phyloP scores from a whole-genome alignment of 2,329 filamentous ascomycete genomes.

The Helotiales sp. region DNA sequence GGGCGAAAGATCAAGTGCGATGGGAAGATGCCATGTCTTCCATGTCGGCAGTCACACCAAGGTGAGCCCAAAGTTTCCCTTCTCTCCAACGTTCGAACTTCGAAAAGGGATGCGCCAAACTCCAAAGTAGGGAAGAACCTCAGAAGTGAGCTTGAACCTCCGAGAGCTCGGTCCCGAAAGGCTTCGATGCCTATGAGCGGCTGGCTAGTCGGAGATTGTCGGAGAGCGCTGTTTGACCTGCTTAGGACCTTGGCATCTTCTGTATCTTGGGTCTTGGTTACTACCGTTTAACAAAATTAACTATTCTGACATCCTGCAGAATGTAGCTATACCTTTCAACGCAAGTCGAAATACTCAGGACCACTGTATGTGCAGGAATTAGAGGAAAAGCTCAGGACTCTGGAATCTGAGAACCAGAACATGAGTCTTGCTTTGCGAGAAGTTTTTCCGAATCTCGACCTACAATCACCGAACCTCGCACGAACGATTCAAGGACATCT shows the following conservation, averaged over 20 bases:
- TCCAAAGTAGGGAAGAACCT: too few species aligned
- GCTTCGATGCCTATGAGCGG: neutral
- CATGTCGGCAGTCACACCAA: neutral
- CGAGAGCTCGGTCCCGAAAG: neutral
- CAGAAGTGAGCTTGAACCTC: neutral
- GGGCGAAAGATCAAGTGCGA: slow-evolving; percentile 7
- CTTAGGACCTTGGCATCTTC: too few species aligned
- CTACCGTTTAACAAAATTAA: too few species aligned
- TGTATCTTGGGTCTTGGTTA: too few species aligned
- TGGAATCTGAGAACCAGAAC: neutral
- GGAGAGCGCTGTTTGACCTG: neutral
- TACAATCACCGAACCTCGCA: neutral
- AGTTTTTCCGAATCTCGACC: neutral
- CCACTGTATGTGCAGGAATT: slow-evolving; percentile 3
- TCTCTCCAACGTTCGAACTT: too few species aligned
- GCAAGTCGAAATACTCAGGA: slow-evolving; percentile 2
- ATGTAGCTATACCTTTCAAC: slow-evolving; percentile 5
- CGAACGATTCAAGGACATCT: neutral
- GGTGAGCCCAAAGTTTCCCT: neutral
- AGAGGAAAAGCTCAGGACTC: slow-evolving; percentile 1
- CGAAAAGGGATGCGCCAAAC: too few species aligned
- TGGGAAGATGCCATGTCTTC: neutral
- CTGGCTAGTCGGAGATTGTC: neutral
- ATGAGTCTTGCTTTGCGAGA: neutral
- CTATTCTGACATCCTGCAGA: neutral